Evolutionary conservation across 208 protist genomes (phyloP), one percentile per base, ranked within the genome.

Genomic region (Leishmania major): DNA sequence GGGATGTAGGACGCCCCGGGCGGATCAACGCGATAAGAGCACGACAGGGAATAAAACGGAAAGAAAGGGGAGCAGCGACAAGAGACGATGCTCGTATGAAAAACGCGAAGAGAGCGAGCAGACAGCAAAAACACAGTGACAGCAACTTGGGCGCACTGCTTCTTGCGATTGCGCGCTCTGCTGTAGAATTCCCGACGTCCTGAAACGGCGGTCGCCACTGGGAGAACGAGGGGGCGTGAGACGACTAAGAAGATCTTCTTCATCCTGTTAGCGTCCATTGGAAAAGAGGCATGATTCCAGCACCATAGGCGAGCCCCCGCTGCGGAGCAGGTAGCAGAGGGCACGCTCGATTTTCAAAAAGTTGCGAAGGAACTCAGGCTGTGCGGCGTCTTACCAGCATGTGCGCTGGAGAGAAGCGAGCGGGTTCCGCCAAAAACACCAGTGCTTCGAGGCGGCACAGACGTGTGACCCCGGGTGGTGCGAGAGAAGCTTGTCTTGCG

Each of bases 321-420:
- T 59, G 31, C 28, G 22, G 70, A 57, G 55, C 67, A 77, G 13
- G 57, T 35, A 35, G 40, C 70, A 22, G 81, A 80, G 25, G 81
- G 53, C 15, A 77, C 70, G n/a, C 81, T 81, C 17, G 69, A 45
- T 59, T 77, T 76, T 22, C 81, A 70, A 43, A 78, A 15, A 22
- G 75, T 66, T 0, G 69, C 37, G 10, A 84, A 84, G 59, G 80
- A 84, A 13, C 64, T 84, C 11, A 79, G 66, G 19, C 15, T 84
- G 22, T 78, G 62, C 45, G 73, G 64, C 15, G 53, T 75, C 25
- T 60, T 74, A 62, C 75, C 57, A 10, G 35, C 53, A 57, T 79
- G 76, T 40, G 75, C 66, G 40, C 74, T 69, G 43, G 75, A 78
- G 74, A 84, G 74, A 40, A 40, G 45, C 17, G 49, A 47, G 43